Evolutionary conservation across 225 moss, liverwort and hornwort genomes (phyloP).

Genomic region (Polytrichum formosum): DNA sequence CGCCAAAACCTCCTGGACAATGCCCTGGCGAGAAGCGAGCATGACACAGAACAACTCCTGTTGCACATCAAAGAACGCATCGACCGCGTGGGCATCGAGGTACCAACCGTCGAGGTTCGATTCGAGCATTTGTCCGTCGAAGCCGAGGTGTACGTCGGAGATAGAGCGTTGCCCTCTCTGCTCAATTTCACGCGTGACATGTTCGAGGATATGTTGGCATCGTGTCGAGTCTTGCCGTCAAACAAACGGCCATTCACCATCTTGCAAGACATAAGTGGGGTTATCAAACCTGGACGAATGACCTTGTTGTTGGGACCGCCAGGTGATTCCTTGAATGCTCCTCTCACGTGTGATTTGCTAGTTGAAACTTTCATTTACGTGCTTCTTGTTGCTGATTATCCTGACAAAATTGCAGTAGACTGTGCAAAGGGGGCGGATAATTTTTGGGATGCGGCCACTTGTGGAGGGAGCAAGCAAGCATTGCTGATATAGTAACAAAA

Average conservation of each 20-base stretch:
- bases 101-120: slow-evolving; percentile 56
- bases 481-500: too few species aligned
- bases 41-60: slow-evolving; percentile 46
- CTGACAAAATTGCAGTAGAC: too few species aligned
- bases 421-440: too few species aligned
- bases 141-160: slow-evolving; percentile 51
- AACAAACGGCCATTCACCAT: slow-evolving; percentile 28
- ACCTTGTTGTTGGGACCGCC: slow-evolving; percentile 44
- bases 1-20: slow-evolving; percentile 50
- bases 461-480: too few species aligned
- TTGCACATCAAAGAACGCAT: slow-evolving; percentile 47
- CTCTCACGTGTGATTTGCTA: too few species aligned
- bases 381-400: too few species aligned
- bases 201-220: slow-evolving; percentile 32
- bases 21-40: slow-evolving; percentile 41
- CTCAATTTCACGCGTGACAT: slow-evolving; percentile 49
- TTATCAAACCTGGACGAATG: slow-evolving; percentile 40
- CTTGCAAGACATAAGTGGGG: slow-evolving; percentile 32
- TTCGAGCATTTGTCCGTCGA: slow-evolving; percentile 47
- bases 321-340: slow-evolving; percentile 12
- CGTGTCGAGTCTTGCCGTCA: slow-evolving; percentile 24
- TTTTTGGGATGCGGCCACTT: too few species aligned
- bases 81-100: slow-evolving; percentile 37
- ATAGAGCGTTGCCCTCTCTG: slow-evolving; percentile 49
- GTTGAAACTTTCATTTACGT: too few species aligned